Base-by-base conservation (phyloP, 2,329 filamentous ascomycete species). In the Penicillium thymicola region DNA sequence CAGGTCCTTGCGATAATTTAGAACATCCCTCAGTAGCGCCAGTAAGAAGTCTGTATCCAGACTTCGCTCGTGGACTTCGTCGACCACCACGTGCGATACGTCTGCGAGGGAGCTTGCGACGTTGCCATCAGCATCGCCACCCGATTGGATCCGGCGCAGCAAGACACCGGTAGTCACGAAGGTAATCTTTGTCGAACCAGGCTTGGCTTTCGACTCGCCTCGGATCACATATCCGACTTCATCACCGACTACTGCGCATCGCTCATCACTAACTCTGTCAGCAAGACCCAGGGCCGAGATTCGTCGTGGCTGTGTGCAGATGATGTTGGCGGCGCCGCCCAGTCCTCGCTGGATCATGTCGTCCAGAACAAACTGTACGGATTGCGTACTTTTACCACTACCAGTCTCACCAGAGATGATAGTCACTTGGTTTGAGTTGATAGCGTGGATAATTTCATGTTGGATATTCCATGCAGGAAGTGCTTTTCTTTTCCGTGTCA, bases 391-490 rank as follows among this genome's bases (percentile, higher is more conserved):
- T 75, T 99, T 99, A 69, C 94, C 94, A 18, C 91, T 96, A 51
- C 94, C 94, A 4, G 94, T 99, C 76, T 97, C 94, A 64, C 94
- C 94, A 42, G 92, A 95, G 65, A 99, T 94, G 67, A 99, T 97
- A 0, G 91, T 96, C 49, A 99, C 92, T 72, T 97, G 88, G 67
- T 93, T 86, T 5, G 81, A 78, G 41, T 82, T 82, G 47, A 99
- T 89, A 0, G 89, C 89, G 21, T 83, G 73, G 10, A 97, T 85
- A 30, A 99, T 90, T 1, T 82, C 79, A 21, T 93, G 86, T 65
- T 85, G 86, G 66, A 94, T 85, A 58, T 85, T 84, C 94, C 94
- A 99, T 2, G 94, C 94, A 3, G 94, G 94, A 2, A 99, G 78
- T 45, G 81, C 84, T 70, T 88, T 83, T 42, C 94, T 83, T 65